These are phyloP conservation scores for Croton setiger DNA, from an alignment of 441 rosid species.

Conservation along the genomic window DNA sequence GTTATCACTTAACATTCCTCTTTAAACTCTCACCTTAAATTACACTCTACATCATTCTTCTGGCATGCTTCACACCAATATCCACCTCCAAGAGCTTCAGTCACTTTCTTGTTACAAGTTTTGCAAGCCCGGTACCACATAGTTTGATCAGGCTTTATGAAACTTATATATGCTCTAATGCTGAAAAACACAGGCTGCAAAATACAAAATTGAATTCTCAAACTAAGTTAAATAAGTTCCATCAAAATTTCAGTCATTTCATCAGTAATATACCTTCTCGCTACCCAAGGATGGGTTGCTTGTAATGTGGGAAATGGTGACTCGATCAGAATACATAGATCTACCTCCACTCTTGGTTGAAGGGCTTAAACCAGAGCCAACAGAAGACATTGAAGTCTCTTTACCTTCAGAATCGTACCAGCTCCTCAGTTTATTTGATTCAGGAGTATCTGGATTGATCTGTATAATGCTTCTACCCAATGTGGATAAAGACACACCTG, in stretches of 20 bases:
- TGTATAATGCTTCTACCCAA: conserved; percentile 57
- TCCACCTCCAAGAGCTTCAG: conserved; percentile 77
- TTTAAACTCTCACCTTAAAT: conserved; percentile 48
- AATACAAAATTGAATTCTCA: conserved; percentile 16
- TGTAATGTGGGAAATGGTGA: conserved; percentile 54
- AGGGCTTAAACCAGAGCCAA: conserved; percentile 64
- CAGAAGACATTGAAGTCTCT: conserved; percentile 65
- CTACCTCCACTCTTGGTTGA: conserved; percentile 49
- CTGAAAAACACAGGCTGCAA: conserved; percentile 76
- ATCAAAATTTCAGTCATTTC: not conserved
- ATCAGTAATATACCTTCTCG: conserved; percentile 53
- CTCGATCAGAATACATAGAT: conserved; percentile 72
- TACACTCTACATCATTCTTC: conserved; percentile 72
- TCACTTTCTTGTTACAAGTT: conserved; percentile 90
- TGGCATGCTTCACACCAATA: conserved; percentile 99
- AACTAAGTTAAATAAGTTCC: not conserved
- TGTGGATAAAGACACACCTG: conserved; percentile 85
- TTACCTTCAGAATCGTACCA: conserved; percentile 94
- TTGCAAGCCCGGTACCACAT: conserved; percentile 99
- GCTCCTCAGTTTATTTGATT: conserved; percentile 62
- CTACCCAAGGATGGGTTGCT: conserved; percentile 63
- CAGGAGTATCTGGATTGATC: conserved; percentile 68
- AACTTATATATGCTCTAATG: conserved; percentile 64
- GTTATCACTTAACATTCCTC: not conserved
- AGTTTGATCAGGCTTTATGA: conserved; percentile 82